Evolutionary conservation across 805 yeast genomes (phyloP).

Genomic region (Maudiozyma bulderi): DNA sequence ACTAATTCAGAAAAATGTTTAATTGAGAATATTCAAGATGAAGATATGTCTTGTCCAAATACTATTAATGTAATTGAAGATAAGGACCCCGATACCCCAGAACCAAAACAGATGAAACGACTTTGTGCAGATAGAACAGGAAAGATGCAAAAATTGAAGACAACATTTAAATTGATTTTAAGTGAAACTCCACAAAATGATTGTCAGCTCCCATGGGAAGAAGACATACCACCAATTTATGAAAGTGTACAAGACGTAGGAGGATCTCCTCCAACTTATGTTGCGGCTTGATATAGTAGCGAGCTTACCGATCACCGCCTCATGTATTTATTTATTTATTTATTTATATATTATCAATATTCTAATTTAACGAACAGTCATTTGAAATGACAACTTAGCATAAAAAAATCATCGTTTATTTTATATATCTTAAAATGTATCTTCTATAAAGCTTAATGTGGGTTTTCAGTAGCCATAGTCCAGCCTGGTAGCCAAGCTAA

Average conservation of each 20-base stretch:
- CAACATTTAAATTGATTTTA: neutral
- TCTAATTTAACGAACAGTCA: neutral
- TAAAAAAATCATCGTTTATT: neutral
- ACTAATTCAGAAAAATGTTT: neutral
- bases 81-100: no score
- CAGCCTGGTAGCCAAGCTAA: conserved; percentile 42
- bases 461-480: conserved; percentile 30
- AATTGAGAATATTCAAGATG: neutral
- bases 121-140: conserved; percentile 2
- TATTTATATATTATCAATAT: neutral
- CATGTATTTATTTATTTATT: neutral
- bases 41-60: neutral
- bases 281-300: neutral
- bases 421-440: neutral
- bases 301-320: no score
- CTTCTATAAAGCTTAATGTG: neutral
- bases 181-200: neutral
- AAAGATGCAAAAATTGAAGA: neutral
- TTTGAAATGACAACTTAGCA: neutral
- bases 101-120: neutral
- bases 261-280: conserved; percentile 1
- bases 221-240: conserved; percentile 3
- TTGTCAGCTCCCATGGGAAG: neutral
- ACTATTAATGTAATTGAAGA: no score
- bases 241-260: neutral